Evolutionary conservation across 495 filamentous ascomycete species (phyloP).

Genomic region (Thermothielavioides terrestris): DNA sequence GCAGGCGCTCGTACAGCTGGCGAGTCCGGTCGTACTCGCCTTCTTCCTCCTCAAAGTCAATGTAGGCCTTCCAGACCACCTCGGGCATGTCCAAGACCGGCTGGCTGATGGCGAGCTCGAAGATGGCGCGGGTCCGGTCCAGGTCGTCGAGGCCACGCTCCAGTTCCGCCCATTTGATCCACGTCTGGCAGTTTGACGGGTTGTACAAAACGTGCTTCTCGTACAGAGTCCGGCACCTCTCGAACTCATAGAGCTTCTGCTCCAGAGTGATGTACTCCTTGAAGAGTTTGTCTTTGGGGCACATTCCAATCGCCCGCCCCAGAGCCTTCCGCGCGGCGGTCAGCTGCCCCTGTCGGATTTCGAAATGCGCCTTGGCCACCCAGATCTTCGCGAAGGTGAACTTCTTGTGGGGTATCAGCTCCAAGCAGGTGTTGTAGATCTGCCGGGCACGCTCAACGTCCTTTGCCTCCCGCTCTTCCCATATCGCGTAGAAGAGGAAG

Average conservation of each 20-base stretch:
- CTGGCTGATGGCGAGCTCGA: slow-evolving; percentile 81
- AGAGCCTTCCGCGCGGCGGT: slow-evolving; percentile 75
- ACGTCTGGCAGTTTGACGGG: slow-evolving; percentile 76
- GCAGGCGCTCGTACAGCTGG: slow-evolving; percentile 79
- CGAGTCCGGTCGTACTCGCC: slow-evolving; percentile 77
- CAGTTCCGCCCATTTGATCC: slow-evolving; percentile 91
- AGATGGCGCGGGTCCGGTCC: slow-evolving; percentile 82
- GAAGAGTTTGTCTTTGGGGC: slow-evolving; percentile 92
- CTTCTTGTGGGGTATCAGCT: slow-evolving; percentile 85
- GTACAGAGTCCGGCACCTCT: slow-evolving; percentile 80
- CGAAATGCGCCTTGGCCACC: slow-evolving; percentile 88
- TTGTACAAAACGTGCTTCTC: slow-evolving; percentile 92
- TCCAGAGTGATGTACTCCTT: slow-evolving; percentile 88
- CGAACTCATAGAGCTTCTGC: slow-evolving; percentile 84
- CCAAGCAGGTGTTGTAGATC: slow-evolving; percentile 82
- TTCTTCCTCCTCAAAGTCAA: slow-evolving; percentile 95
- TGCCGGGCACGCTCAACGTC: slow-evolving; percentile 75
- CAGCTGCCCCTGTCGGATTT: slow-evolving; percentile 78
- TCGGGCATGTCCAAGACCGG: slow-evolving; percentile 93
- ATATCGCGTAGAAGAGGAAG: slow-evolving; percentile 95
- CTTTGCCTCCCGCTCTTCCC: slow-evolving; percentile 78
- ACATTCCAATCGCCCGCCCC: slow-evolving; percentile 84
- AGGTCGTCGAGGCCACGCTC: slow-evolving; percentile 84
- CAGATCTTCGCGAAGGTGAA: slow-evolving; percentile 98
- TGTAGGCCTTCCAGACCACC: slow-evolving; percentile 92